Evolutionary conservation across 305 asterid species (phyloP).

Genomic region (Fraxinus ornus): DNA sequence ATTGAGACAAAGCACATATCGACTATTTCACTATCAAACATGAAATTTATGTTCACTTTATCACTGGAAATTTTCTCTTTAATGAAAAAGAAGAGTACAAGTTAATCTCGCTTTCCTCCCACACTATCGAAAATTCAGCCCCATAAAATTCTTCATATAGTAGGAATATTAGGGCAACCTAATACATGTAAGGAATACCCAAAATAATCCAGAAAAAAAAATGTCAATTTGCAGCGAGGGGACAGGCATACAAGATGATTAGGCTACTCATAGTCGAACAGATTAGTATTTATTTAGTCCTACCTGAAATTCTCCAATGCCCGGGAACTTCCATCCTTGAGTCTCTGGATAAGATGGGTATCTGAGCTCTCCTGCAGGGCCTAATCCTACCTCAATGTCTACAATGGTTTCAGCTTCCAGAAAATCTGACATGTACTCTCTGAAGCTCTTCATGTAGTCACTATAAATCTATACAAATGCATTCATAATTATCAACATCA

Average conservation of each 20-base stretch:
- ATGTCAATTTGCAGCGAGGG: neutral
- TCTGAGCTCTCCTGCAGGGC: constrained; percentile 85
- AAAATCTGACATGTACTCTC: constrained; percentile 57
- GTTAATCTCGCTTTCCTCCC: neutral
- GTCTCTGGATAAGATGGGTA: constrained; percentile 72
- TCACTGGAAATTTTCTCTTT: neutral
- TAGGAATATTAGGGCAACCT: neutral
- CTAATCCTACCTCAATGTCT: constrained; percentile 80
- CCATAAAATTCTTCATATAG: neutral
- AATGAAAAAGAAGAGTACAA: neutral
- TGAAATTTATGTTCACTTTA: neutral
- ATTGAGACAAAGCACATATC: neutral
- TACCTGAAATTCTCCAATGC: constrained; percentile 88
- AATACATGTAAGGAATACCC: neutral
- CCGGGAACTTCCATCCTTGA: constrained; percentile 80
- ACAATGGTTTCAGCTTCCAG: constrained; percentile 53
- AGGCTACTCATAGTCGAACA: neutral
- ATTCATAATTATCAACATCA: neutral
- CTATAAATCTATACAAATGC: constrained; percentile 52
- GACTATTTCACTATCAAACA: neutral
- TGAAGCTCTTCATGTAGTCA: constrained; percentile 71
- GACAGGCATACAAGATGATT: neutral
- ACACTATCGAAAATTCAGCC: neutral
- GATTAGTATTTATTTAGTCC: neutral
- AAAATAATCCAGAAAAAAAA: too few relatives aligned